Evolutionary conservation across 139 green algal species (phyloP), one percentile per base, ranked within the genome.

Genomic region (Zygnema circumcarinatum): DNA sequence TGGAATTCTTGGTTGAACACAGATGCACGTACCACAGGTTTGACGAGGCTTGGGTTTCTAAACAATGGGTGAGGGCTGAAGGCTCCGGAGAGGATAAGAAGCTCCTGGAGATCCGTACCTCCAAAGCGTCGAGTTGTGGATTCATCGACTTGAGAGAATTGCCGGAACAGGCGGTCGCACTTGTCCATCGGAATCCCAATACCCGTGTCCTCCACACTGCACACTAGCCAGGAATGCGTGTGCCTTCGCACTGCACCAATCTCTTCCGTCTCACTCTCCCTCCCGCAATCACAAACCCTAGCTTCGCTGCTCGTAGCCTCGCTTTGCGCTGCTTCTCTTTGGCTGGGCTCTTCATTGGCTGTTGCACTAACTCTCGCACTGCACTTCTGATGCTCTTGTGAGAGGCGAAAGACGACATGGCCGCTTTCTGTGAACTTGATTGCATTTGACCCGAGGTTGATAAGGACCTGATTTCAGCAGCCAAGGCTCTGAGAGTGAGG

Each of bases 381-480:
- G 22, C 52, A 33, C 38, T 21, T 20, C 1, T n/a, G 22, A 72
- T 74, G 47, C 38, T 72, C 76, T 33, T 54, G 39, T 36, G 36
- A 31, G 38, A 84, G 35, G 7, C 76, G 7, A 21, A 86, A 35
- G n/a, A 86, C 3, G 25, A 88, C 76, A 38, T 88, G 83, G 83
- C 83, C 83, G 3, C 31, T 69, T 29, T 88, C 78, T 1, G 83
- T 88, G 74, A 88, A 88, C 76, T 88, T 88, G 74, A 87, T 74
- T 74, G 75, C 75, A 32, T 88, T 89, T 35, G 75, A 87, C 16
- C 84, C 76, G 25, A 88, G 74, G 41, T 88, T 88, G 74, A 88
- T 89, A 1, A 88, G 40, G 36, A 88, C 74, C 81, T 87, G 47
- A 62, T n/a, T n/a, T n/a, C n/a, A n/a, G n/a, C n/a, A n/a, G n/a